phyloP scores from a whole-genome alignment of 2,329 filamentous ascomycete species.

The Didymella sp. region DNA sequence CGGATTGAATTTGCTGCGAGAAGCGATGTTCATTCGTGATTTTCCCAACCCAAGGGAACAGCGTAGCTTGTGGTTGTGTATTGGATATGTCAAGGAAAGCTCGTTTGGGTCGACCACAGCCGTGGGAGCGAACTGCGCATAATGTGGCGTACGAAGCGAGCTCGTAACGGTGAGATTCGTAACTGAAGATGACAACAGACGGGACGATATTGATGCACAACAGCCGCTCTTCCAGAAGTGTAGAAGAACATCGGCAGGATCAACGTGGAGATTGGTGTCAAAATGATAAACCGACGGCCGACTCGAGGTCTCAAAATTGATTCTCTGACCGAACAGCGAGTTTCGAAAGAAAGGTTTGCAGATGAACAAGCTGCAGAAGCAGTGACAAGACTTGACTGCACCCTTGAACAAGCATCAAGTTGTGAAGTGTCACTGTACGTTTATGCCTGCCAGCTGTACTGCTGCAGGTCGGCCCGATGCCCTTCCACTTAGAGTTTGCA shows the following conservation, averaged over 20 bases:
- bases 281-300: neutral
- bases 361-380: neutral
- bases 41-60: neutral
- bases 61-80: neutral
- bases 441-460: too few relatives aligned
- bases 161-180: conserved; percentile 2
- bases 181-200: conserved; percentile 1
- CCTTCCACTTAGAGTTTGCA: neutral
- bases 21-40: neutral
- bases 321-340: too few relatives aligned
- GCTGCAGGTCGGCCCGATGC: conserved; percentile 2
- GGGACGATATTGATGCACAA: conserved; percentile 6
- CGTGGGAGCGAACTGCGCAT: neutral
- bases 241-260: conserved; percentile 10
- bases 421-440: neutral
- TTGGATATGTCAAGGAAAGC: neutral
- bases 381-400: neutral
- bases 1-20: neutral
- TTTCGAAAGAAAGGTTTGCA: neutral
- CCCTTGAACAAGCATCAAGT: neutral
- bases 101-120: neutral
- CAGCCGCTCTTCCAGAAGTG: conserved; percentile 9
- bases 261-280: conserved; percentile 8
- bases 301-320: neutral
- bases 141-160: neutral